Evolutionary conservation across 495 filamentous ascomycete genomes (phyloP).

Genomic region (Apiosordaria backusii): DNA sequence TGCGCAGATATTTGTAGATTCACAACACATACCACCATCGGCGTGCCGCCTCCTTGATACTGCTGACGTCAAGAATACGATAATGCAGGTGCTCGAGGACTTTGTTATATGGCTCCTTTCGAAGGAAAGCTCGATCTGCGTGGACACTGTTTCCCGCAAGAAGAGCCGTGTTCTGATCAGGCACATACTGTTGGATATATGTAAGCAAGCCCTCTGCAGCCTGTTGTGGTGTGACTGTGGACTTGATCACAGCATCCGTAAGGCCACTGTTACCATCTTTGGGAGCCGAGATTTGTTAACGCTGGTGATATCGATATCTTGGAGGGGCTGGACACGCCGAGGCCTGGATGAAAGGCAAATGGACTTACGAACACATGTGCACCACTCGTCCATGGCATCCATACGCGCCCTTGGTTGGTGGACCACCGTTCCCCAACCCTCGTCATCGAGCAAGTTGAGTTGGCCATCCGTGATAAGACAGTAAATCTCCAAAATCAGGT

Average conservation of each 20-base stretch:
- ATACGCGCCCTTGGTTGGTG: slow-evolving; percentile 69
- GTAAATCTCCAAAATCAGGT: slow-evolving; percentile 87
- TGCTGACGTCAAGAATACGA: slow-evolving; percentile 87
- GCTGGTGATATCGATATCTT: background rate
- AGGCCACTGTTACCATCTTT: slow-evolving; percentile 68
- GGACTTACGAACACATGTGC: slow-evolving; percentile 38
- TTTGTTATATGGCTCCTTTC: slow-evolving; percentile 64
- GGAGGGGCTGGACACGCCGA: background rate
- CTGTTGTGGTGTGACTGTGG: slow-evolving; percentile 63
- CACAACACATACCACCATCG: slow-evolving; percentile 60
- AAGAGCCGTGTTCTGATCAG: slow-evolving; percentile 59
- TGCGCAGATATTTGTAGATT: background rate
- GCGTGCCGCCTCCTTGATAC: slow-evolving; percentile 80
- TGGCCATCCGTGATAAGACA: slow-evolving; percentile 86
- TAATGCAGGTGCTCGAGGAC: slow-evolving; percentile 79
- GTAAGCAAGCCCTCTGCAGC: slow-evolving; percentile 70
- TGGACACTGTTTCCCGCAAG: slow-evolving; percentile 93
- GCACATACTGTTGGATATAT: slow-evolving; percentile 72
- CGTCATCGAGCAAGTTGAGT: slow-evolving; percentile 68
- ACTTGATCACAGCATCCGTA: slow-evolving; percentile 69
- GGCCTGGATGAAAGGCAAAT: background rate
- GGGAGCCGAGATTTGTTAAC: background rate
- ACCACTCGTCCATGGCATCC: slow-evolving; percentile 70
- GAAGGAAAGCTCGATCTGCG: slow-evolving; percentile 79
- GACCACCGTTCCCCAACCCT: slow-evolving; percentile 77